Evolutionary conservation across 2,329 filamentous ascomycete species (phyloP).

Genomic region (Cryphonectria radicalis): DNA sequence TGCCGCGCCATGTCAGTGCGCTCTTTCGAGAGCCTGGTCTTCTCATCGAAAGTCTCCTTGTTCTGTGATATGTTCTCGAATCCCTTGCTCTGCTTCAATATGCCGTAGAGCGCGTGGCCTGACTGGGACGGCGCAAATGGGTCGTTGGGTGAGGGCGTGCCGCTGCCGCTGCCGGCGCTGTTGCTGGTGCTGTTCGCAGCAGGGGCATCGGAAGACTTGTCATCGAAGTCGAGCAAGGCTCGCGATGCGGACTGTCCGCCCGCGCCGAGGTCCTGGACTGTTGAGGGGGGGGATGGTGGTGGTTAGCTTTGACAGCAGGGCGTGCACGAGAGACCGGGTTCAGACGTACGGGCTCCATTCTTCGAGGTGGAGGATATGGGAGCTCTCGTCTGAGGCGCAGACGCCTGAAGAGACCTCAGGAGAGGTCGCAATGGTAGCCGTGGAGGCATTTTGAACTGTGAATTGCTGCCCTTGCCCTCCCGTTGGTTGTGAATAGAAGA

Average conservation of each 20-base stretch:
- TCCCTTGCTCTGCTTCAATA: slow-evolving; percentile 13
- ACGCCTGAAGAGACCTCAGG: slow-evolving; percentile 31
- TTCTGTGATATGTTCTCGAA: slow-evolving; percentile 22
- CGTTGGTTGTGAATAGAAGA: not conserved
- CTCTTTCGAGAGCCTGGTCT: slow-evolving; percentile 45
- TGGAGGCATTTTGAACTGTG: slow-evolving; percentile 26
- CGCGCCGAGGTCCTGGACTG: slow-evolving; percentile 18
- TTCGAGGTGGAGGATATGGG: slow-evolving; percentile 24
- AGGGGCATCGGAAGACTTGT: not conserved
- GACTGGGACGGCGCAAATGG: not conserved
- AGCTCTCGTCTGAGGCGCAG: slow-evolving; percentile 25
- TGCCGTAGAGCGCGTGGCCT: slow-evolving; percentile 1
- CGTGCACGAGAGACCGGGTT: not conserved
- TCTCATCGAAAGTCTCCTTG: slow-evolving; percentile 43
- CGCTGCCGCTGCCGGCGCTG: slow-evolving; percentile 10
- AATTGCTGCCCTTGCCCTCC: not conserved
- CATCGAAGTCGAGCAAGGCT: slow-evolving; percentile 25
- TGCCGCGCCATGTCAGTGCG: slow-evolving; percentile 63
- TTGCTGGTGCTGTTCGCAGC: slow-evolving; percentile 33
- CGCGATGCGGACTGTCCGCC: slow-evolving; percentile 7
- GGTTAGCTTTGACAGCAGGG: slow-evolving; percentile 5
- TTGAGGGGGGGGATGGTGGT: not conserved
- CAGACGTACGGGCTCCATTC: slow-evolving; percentile 25
- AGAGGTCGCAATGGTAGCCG: slow-evolving; percentile 26
- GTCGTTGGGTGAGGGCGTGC: slow-evolving; percentile 1